Base-by-base conservation (phyloP, 108 stramenopile genomes). In the Chaetoceros tenuissimus region DNA sequence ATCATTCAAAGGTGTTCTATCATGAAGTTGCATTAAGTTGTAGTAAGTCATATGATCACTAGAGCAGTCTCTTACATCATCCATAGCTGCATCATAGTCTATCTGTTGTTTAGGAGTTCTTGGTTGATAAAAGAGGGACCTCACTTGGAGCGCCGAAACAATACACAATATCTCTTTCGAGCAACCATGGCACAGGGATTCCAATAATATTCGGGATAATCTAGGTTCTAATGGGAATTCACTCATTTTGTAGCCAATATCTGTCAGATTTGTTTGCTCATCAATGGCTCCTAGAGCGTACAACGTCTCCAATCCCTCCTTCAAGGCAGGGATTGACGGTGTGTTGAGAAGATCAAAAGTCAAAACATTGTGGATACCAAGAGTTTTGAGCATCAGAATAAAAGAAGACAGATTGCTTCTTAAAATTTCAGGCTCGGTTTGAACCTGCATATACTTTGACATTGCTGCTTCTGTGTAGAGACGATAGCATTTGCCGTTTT, bases 311-410 rank as follows among this genome's bases (percentile, higher is more conserved):
- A 94, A 54, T 25, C 80, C 93, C 59, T 86, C 75, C 5, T 80
- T 72, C 51, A 94, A 46, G n/a, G 89, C 67, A 49, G 83, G 85
- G 2, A 87, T 69, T 31, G 71, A 63, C 13, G 96, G 97, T 17
- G 91, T 72, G 58, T 90, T 90, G 74, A 96, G 72, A 52, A 96
- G 69, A 61, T 98, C 95, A 64, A 98, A 98, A 2, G 84, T 60
- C n/a, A 96, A 60, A 20, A 97, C 62, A 65, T 98, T 94, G 45
- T 94, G 77, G 43, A 99, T 89, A 25, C 96, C 96, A 63, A 99
- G 65, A 19, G 96, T 91, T 74, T 99, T 99, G 3, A 99, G 74
- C 25, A 90, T 92, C 69, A 99, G 68, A 20, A 99, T 80, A 28
- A 96, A 75, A 7, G 75, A 71, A 19, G 85, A 75, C 31, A 97